phyloP scores from a whole-genome alignment of 768 basidiomycete genomes.

The Cystofilobasidium bisporidii region DNA sequence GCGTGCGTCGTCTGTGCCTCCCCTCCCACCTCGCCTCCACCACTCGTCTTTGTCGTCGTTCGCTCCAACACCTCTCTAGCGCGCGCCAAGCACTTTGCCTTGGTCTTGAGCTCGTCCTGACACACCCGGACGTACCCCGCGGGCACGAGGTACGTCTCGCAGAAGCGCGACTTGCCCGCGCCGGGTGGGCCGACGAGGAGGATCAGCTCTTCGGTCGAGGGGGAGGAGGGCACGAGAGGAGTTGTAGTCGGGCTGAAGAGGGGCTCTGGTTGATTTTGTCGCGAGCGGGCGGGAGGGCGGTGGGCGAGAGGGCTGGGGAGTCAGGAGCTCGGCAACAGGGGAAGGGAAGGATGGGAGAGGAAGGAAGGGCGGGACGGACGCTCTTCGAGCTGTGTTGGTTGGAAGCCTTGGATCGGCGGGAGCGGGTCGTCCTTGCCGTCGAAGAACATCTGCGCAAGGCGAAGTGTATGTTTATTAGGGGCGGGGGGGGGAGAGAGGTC shows the following conservation, averaged over 20 bases:
- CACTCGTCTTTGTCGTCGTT: constrained; percentile 48
- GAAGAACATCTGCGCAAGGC: constrained; percentile 27
- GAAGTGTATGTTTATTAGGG: no score
- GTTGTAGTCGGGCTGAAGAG: constrained; percentile 47
- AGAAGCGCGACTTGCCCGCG: constrained; percentile 77
- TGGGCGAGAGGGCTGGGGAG: no score
- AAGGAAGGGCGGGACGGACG: constrained; percentile 1
- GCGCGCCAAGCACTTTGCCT: not conserved
- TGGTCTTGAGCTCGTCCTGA: constrained; percentile 60
- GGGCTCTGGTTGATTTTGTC: constrained; percentile 43
- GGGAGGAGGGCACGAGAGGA: constrained; percentile 37
- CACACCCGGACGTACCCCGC: constrained; percentile 72
- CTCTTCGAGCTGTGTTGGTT: constrained; percentile 7
- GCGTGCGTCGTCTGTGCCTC: constrained; percentile 57
- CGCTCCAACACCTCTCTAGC: not conserved
- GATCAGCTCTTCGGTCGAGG: constrained; percentile 45
- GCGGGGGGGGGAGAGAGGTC: no score
- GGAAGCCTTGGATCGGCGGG: constrained; percentile 15
- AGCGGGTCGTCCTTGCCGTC: not conserved
- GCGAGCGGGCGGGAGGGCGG: not conserved
- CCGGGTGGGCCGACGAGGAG: constrained; percentile 57
- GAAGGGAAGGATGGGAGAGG: not conserved
- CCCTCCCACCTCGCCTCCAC: constrained; percentile 45
- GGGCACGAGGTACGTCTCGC: constrained; percentile 55
- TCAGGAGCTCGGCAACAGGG: no score